Evolutionary conservation across 176 grass and related monocot species (phyloP), one percentile per base, ranked within the genome.

Genomic region (Elymus sibiricus): DNA sequence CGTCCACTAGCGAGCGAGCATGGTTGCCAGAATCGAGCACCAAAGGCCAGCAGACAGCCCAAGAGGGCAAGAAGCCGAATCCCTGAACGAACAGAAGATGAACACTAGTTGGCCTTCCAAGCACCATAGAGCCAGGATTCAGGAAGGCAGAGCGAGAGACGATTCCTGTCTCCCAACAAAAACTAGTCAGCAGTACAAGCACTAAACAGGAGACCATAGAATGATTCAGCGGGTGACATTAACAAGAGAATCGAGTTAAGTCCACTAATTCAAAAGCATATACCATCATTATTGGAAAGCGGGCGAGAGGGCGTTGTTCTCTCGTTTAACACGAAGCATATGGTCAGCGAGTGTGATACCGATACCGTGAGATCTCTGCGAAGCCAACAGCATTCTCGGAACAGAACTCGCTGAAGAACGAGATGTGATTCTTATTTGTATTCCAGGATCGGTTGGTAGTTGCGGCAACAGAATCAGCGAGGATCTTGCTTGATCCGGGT

Each of bases 91-190:
- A 53, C 28, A 70, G 39, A 26, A 42, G 25, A 59, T 27, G 29
- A 78, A 38, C 14, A 75, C 7, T 15, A 40, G 5, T 53, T 64
- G 73, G 32, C 42, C 42, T 83, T 90, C 72, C 84, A 22, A 73
- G 7, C 31, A 64, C 53, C 64, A 3, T 32, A 86, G 79, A 64
- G 84, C 32, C 89, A 79, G 78, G 79, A n/a, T 46, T 56, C 88
- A 79, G 51, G 79, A 28, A 44, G 6, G 13, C 16, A 19, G 17
- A 61, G 69, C 32, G 4, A 34, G 32, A 34, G 42, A 10, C 5
- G 35, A 70, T 76, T 22, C 21, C 29, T 68, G 37, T 71, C 61
- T 4, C 9, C 60, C 42, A 72, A 70, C 70, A 53, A 72, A 64
- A 77, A 59, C 67, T 46, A 59, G 37, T 44, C 51, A 47, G 65